Base-by-base conservation (phyloP, 148 eudicot species). In the Oxyria digyna region DNA sequence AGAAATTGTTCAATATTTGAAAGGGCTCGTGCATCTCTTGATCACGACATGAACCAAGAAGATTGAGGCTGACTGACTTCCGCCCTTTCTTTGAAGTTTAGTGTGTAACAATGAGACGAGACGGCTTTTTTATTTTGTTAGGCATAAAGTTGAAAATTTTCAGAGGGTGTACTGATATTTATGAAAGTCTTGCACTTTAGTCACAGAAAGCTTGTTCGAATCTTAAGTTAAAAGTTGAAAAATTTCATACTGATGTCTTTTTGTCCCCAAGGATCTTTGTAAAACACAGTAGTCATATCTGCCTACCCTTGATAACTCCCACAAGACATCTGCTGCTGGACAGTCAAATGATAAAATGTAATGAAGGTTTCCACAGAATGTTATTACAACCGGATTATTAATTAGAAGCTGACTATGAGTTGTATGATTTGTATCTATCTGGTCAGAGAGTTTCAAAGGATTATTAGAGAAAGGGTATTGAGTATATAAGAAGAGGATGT, bases 1-100 rank as follows among this genome's bases (percentile, higher is more conserved):
- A 35, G 95, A 90, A 82, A 90, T 93, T 42, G 96, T 87, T 3
- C 90, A 85, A 71, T 90, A 93, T 77, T 75, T 89, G 68, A 93
- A 90, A 78, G 96, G 96, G 59, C 92, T 90, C 48, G 70, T 86
- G 37, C 86, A 93, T 76, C 95, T 93, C 62, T 80, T 93, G 62
- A 77, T 90, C 69, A 85, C 95, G 29, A 93, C 96, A 71, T 93
- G 73, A 85, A 64, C 20, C 38, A 1, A 15, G 65, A 59, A 59
- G 65, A 31, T 31, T 29, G 65, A 59, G 37, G 65, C 65, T 27
- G 64, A 14, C 64, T 52, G 20, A 59, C 37, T 29, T 31, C 37
- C 65, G 14, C 14, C 7, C 18, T 27, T 59, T 24, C 9, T 59
- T 21, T 26, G 29, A 59, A 7, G 7, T 29, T 59, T 33, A 13